Evolutionary conservation across 106 monocot genomes (phyloP).

Genomic region (Hemerocallis citrina): DNA sequence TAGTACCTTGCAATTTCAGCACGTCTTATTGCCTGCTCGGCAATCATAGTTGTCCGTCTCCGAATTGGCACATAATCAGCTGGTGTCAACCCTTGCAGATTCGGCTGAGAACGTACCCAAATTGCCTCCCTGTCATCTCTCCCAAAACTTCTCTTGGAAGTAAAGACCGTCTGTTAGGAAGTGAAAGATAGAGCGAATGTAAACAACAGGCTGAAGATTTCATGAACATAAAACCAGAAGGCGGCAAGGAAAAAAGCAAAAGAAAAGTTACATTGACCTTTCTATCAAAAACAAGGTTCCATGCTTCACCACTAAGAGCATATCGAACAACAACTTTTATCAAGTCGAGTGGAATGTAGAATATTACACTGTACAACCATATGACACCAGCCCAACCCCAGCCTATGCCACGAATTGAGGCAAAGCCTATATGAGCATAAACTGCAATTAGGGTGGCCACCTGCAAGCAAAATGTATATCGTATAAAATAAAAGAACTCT

Average conservation of each 20-base stretch:
- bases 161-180: slow-evolving; percentile 44
- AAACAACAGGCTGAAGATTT: background rate
- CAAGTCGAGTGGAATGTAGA: slow-evolving; percentile 55
- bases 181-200: too few relatives aligned
- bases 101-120: slow-evolving; percentile 44
- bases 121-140: slow-evolving; percentile 54
- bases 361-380: slow-evolving; percentile 59
- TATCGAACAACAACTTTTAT: slow-evolving; percentile 49
- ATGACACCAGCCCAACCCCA: slow-evolving; percentile 78
- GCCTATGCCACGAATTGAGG: slow-evolving; percentile 49
- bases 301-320: slow-evolving; percentile 47
- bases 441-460: slow-evolving; percentile 72
- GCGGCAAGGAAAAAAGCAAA: background rate
- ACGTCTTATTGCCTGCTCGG: slow-evolving; percentile 46
- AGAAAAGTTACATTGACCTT: slow-evolving; percentile 23
- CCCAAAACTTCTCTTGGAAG: slow-evolving; percentile 50
- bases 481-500: background rate
- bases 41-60: slow-evolving; percentile 26
- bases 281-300: slow-evolving; percentile 58
- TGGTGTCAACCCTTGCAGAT: slow-evolving; percentile 18
- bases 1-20: slow-evolving; percentile 67
- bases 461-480: slow-evolving; percentile 15
- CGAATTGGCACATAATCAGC: slow-evolving; percentile 17
- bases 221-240: background rate
- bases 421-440: slow-evolving; percentile 52